phyloP scores from a whole-genome alignment of 1,284 basidiomycete genomes.

The Fomitopsis palustris region DNA sequence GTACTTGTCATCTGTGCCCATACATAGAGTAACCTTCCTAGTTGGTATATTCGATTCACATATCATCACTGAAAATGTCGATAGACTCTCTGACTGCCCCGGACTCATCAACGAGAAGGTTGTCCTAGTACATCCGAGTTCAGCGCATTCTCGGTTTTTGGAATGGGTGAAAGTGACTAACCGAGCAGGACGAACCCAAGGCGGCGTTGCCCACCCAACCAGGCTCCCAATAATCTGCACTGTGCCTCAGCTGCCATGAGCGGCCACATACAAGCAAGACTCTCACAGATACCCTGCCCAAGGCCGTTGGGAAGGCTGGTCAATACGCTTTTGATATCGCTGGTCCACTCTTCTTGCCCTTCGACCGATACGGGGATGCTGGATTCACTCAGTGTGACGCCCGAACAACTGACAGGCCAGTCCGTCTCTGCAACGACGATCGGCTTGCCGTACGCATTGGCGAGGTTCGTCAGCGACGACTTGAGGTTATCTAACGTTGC shows the following conservation, averaged over 20 bases:
- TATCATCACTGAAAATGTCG: constrained; percentile 26
- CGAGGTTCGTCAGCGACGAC: constrained; percentile 47
- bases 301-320: constrained; percentile 40
- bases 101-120: constrained; percentile 28
- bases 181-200: constrained; percentile 52
- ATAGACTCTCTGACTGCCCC: constrained; percentile 32
- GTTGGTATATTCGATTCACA: constrained; percentile 9
- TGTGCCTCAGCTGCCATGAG: constrained; percentile 15
- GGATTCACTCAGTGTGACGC: constrained; percentile 43
- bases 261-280: background rate
- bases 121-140: constrained; percentile 22
- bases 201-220: constrained; percentile 59
- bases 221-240: constrained; percentile 57
- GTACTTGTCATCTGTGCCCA: background rate
- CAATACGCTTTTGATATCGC: constrained; percentile 47
- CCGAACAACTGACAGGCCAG: constrained; percentile 53
- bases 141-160: background rate
- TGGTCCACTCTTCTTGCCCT: constrained; percentile 54
- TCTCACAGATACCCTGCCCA: constrained; percentile 36
- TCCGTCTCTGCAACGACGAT: constrained; percentile 64
- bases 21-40: background rate
- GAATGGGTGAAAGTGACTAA: constrained; percentile 27
- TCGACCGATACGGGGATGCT: constrained; percentile 46
- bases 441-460: constrained; percentile 49
- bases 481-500: constrained; percentile 49